Evolutionary conservation across 1,284 basidiomycete species (phyloP), one percentile per base, ranked within the genome.

Genomic region (Heterobasidion irregulare): DNA sequence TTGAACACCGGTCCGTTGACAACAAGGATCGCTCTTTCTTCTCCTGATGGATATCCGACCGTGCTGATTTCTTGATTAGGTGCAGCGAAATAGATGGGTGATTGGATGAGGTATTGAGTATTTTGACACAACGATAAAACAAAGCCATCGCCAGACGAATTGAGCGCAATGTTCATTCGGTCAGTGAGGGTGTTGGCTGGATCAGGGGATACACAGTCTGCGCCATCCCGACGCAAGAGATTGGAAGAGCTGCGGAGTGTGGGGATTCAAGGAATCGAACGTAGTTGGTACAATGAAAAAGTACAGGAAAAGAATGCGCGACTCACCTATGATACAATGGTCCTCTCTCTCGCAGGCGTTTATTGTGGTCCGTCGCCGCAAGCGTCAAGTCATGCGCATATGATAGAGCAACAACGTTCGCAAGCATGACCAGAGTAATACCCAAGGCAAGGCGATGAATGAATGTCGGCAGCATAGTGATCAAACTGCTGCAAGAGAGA

Each of bases 41-140:
- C 66, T n/a, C 72, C 80, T 0, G 75, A 80, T 0, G 90, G 90
- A 60, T 90, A 88, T 12, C 86, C 87, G 5, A 75, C 65, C 0
- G 90, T 92, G 60, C 81, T 87, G 49, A 92, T 91, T 68, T 92
- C 90, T 69, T 92, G 84, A 61, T 82, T 72, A 0, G 79, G 73
- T 7, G 80, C 77, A 1, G 81, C 74, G 63, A 90, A 91, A 16
- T 75, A 68, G 55, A 92, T 75, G 2, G 86, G 80, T 1, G 80
- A 77, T 47, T 78, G 74, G 56, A 92, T 78, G 56, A 75, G 59
- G 64, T 92, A 92, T 52, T 77, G 70, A 52, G 77, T 69, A 47
- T 72, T 69, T 1, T 82, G 80, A 66, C 90, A 93, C 4, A 93
- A 75, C 26, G 70, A 74, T 16, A 92, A 75, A 13, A 73, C 71